Percentiles rank a stretch among this genome's conserved stretches.
Evolutionary conservation across 805 yeast genomes (phyloP).

Genomic region (Hanseniaspora pseudoguilliermondii): DNA sequence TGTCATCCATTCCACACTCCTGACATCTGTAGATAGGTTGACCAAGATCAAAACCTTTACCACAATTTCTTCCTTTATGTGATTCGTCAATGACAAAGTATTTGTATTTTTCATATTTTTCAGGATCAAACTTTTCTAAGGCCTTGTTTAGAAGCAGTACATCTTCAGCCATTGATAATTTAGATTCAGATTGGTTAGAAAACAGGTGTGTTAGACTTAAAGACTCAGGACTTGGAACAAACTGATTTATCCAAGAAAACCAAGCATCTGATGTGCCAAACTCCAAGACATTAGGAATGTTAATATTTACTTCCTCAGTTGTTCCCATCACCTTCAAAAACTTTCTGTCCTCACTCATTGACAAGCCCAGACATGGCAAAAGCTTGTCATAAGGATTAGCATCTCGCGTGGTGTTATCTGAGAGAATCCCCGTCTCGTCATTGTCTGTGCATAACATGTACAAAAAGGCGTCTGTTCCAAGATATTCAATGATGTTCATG

Average conservation of each 20-base stretch:
- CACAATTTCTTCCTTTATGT: conserved; percentile 57
- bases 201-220: no score
- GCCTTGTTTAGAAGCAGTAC: not conserved
- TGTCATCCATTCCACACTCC: conserved; percentile 66
- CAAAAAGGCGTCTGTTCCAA: not conserved
- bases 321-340: not conserved
- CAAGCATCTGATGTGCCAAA: no score
- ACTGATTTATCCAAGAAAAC: no score
- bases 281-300: not conserved
- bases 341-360: not conserved
- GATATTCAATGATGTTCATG: not conserved
- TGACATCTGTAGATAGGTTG: conserved; percentile 61
- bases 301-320: not conserved
- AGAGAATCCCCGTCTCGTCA: not conserved
- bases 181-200: no score
- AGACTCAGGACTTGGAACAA: no score
- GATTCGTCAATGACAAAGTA: not conserved
- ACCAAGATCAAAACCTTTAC: conserved; percentile 45
- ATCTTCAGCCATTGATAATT: no score
- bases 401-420: not conserved
- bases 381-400: not conserved
- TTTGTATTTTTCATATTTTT: not conserved
- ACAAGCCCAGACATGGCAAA: not conserved
- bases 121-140: not conserved
- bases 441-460: not conserved